phyloP scores from a whole-genome alignment of 176 grass and related monocot species.

The Alloteropsis semialata region DNA sequence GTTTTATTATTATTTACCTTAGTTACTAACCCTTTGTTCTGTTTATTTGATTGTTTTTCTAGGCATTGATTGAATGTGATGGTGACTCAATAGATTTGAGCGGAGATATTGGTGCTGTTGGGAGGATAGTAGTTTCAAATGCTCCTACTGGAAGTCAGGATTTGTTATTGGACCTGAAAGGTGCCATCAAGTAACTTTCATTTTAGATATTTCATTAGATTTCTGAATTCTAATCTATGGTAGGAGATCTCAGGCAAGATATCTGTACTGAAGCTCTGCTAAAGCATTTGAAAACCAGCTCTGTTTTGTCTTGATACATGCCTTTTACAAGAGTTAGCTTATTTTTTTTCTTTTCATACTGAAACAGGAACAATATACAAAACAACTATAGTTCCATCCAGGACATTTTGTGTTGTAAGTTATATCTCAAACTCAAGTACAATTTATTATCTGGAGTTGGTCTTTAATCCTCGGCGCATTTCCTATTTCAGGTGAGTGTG shows the following conservation, averaged over 20 bases:
- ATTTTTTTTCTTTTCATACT: conserved; percentile 24
- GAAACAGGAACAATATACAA: conserved; percentile 93
- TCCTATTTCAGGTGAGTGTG: conserved; percentile 71
- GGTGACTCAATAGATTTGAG: conserved; percentile 96
- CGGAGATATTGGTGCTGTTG: conserved; percentile 90
- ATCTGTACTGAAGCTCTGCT: neutral
- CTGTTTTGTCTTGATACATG: neutral
- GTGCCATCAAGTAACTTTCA: conserved; percentile 32
- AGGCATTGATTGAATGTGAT: conserved; percentile 97
- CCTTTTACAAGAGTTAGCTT: conserved; percentile 2
- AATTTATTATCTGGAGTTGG: conserved; percentile 14
- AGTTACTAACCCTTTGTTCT: conserved; percentile 27
- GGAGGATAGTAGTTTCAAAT: conserved; percentile 82
- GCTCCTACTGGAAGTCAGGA: conserved; percentile 59
- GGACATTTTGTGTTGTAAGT: conserved; percentile 98
- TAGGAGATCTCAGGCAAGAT: neutral
- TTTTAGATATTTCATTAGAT: neutral
- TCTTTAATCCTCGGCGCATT: conserved; percentile 5
- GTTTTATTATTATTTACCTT: neutral
- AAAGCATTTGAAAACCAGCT: neutral
- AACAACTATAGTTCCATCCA: conserved; percentile 86
- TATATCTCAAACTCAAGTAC: conserved; percentile 10
- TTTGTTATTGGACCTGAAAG: conserved; percentile 93
- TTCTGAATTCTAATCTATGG: neutral
- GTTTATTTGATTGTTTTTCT: conserved; percentile 40